Evolutionary conservation across 139 green algal species (phyloP), one percentile per base, ranked within the genome.

Genomic region (Zygnema cylindricum): DNA sequence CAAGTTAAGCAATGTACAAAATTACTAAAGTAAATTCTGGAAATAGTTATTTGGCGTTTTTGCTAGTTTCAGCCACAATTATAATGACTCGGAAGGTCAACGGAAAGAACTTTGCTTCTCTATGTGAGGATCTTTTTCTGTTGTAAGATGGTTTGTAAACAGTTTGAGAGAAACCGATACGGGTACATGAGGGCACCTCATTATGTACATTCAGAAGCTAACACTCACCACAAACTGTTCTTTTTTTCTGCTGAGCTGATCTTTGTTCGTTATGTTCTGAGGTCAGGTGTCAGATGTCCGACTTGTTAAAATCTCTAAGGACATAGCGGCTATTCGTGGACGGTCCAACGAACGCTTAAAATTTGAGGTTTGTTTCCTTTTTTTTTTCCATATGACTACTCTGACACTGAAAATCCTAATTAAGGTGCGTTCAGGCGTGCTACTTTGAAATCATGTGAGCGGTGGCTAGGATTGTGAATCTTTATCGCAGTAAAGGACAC

Each of bases 241-340:
- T n/a, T n/a, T n/a, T n/a, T n/a, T n/a, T n/a, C n/a, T n/a, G n/a
- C n/a, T n/a, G n/a, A n/a, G n/a, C n/a, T n/a, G n/a, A n/a, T n/a
- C n/a, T n/a, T n/a, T n/a, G n/a, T n/a, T n/a, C n/a, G n/a, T n/a
- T n/a, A n/a, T n/a, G n/a, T n/a, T n/a, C 71, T 41, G 3, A 16
- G 11, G 71, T 16, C 82, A 90, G 57, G 43, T 88, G 30, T 81
- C 76, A 21, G 86, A 90, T 43, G 86, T 90, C n/a, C 79, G 81
- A 1, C 41, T 89, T 32, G 41, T 90, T 0, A 22, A 78, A 0
- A 57, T 90, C 1, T 83, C 81, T 3, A 39, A 82, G 43, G 86
- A 90, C 69, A 90, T 81, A 2, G 55, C 55, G 30, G 78, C 78
- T 3, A 55, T 90, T 21, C n/a, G 86, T 23, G 86, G 78, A 21